Conservation (phyloP, 192 early-diverging fungal genomes). For the Backusella mclennaniae region DNA sequence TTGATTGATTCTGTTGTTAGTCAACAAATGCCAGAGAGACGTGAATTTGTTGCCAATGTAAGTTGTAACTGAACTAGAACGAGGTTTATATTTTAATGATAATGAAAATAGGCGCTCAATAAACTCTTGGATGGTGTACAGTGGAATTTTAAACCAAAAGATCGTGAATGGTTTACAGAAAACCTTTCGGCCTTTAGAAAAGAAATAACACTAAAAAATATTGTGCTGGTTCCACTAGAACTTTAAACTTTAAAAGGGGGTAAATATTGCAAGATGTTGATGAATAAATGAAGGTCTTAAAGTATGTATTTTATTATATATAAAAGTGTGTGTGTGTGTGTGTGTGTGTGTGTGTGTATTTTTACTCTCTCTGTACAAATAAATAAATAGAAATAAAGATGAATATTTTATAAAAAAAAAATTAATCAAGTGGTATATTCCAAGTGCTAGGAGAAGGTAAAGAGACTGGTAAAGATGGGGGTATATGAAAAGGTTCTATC, state of each 20-base stretch:
- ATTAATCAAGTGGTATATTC: constrained; percentile 3
- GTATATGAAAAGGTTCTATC: neutral
- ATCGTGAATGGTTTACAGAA: constrained; percentile 68
- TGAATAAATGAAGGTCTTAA: no score
- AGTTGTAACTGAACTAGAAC: neutral
- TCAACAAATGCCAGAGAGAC: constrained; percentile 44
- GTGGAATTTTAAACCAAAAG: constrained; percentile 43
- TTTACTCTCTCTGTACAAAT: neutral
- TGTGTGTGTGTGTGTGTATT: neutral
- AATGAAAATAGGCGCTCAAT: constrained; percentile 37
- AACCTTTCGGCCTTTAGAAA: constrained; percentile 52
- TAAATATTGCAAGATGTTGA: neutral
- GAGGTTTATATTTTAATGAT: neutral
- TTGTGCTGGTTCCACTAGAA: constrained; percentile 25
- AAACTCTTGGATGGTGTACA: constrained; percentile 61
- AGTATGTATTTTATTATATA: neutral
- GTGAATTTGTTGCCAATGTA: constrained; percentile 38
- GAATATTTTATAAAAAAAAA: neutral
- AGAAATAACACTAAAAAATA: constrained; percentile 35
- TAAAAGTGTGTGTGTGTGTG: neutral
- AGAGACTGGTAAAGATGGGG: neutral
- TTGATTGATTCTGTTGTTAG: constrained; percentile 55
- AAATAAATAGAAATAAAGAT: neutral
- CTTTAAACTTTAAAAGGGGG: neutral
- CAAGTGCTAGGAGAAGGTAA: constrained; percentile 1